These are phyloP conservation scores for Calocera cornea DNA, from an alignment of 768 basidiomycete genomes.

Conservation along the genomic window DNA sequence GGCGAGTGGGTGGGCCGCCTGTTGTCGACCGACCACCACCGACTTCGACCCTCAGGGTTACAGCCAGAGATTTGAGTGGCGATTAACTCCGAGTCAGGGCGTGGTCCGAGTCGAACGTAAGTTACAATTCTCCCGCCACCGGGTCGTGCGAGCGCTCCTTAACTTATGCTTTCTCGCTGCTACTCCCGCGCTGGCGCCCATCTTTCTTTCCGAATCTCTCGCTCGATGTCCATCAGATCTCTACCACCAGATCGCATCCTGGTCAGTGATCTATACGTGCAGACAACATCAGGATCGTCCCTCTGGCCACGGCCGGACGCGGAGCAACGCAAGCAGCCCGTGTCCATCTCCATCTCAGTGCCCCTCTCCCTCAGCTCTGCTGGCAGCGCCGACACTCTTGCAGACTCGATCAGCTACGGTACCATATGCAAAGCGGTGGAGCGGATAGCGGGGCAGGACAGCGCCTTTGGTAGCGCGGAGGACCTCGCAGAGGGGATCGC, in stretches of 20 bases:
- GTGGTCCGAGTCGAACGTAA: conserved; percentile 10
- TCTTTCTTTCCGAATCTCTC: background rate
- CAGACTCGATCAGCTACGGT: conserved; percentile 53
- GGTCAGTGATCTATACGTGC: conserved; percentile 24
- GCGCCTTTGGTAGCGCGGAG: conserved; percentile 34
- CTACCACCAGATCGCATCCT: conserved; percentile 18
- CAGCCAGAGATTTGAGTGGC: background rate
- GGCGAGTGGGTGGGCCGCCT: conserved; percentile 17
- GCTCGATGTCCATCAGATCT: background rate
- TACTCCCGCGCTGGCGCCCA: background rate
- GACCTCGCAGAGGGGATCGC: conserved; percentile 34
- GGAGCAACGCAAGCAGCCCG: conserved; percentile 30
- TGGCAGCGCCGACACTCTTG: conserved; percentile 41
- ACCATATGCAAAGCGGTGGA: conserved; percentile 32
- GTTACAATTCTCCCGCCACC: conserved; percentile 17
- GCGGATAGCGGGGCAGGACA: conserved; percentile 26
- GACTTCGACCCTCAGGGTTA: conserved; percentile 15
- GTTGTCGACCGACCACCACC: no score
- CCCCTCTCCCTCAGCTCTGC: conserved; percentile 37
- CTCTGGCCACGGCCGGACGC: conserved; percentile 16
- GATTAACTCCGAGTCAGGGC: background rate
- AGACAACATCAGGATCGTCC: conserved; percentile 19
- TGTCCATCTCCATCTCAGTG: conserved; percentile 40
- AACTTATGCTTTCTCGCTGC: background rate
- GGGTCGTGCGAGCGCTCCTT: background rate